phyloP scores from a whole-genome alignment of 305 asterid genomes.

The Solanum hybrid region DNA sequence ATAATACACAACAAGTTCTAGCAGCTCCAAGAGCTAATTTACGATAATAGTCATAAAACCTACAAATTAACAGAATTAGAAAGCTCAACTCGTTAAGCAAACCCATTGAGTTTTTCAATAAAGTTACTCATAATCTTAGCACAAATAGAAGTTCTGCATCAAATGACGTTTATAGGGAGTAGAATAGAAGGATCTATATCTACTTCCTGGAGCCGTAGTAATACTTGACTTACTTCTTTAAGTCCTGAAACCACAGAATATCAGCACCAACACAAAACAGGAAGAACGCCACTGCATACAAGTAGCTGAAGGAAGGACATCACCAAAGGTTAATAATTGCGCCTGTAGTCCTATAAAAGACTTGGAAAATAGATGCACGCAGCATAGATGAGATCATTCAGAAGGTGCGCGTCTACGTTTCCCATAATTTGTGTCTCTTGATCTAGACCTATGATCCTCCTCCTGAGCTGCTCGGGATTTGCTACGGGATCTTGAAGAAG shows the following conservation, averaged over 20 bases:
- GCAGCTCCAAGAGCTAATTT: slow-evolving; percentile 11
- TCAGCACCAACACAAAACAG: slow-evolving; percentile 25
- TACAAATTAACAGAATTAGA: slow-evolving; percentile 4
- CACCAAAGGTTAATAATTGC: background rate
- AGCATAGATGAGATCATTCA: slow-evolving; percentile 28
- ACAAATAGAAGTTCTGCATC: slow-evolving; percentile 28
- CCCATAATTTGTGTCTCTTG: slow-evolving; percentile 61
- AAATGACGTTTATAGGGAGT: slow-evolving; percentile 19
- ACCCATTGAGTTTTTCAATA: slow-evolving; percentile 24
- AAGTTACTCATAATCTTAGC: slow-evolving; percentile 20
- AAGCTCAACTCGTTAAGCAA: slow-evolving; percentile 23
- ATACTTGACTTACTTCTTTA: slow-evolving; percentile 56
- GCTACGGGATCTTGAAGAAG: slow-evolving; percentile 51
- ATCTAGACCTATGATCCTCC: slow-evolving; percentile 47
- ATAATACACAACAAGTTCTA: background rate
- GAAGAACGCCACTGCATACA: slow-evolving; percentile 24
- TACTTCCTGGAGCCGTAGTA: slow-evolving; percentile 28
- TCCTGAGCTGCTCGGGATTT: slow-evolving; percentile 35
- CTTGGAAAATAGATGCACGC: background rate
- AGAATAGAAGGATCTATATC: slow-evolving; percentile 22
- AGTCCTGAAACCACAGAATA: slow-evolving; percentile 29
- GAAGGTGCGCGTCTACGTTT: slow-evolving; percentile 53
- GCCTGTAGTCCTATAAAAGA: slow-evolving; percentile 8
- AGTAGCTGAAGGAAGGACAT: slow-evolving; percentile 13
- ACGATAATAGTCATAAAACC: slow-evolving; percentile 11